A percentile compares a stretch with the other conserved stretches of the same genome.
These are phyloP conservation scores for Entrophospora sp. DNA, from an alignment of 192 early-diverging fungal species.

Conservation along the genomic window DNA sequence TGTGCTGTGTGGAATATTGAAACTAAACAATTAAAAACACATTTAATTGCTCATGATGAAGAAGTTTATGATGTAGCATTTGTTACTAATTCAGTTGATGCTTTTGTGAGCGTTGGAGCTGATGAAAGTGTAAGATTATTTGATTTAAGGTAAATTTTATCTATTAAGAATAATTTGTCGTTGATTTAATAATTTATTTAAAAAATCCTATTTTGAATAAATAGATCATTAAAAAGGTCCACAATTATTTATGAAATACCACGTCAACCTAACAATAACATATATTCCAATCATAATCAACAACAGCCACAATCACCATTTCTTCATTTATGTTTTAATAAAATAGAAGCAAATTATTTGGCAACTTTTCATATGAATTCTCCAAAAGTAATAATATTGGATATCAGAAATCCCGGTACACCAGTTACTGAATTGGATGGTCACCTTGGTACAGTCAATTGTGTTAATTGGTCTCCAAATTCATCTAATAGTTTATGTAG, in stretches of 20 bases:
- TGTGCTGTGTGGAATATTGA: slow-evolving; percentile 98
- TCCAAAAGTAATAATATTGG: slow-evolving; percentile 72
- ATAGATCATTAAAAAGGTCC: slow-evolving; percentile 85
- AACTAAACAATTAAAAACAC: slow-evolving; percentile 92
- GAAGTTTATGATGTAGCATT: slow-evolving; percentile 99
- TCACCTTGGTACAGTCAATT: slow-evolving; percentile 72
- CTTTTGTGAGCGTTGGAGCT: slow-evolving; percentile 96
- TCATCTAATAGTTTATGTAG: slow-evolving; percentile 73
- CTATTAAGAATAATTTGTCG: too few species aligned
- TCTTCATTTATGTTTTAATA: slow-evolving; percentile 82
- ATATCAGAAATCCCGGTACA: slow-evolving; percentile 85
- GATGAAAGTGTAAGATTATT: slow-evolving; percentile 97
- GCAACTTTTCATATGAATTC: slow-evolving; percentile 88
- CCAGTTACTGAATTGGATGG: slow-evolving; percentile 76
- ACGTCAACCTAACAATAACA: slow-evolving; percentile 17
- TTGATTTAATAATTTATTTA: too few species aligned
- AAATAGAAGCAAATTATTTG: slow-evolving; percentile 84
- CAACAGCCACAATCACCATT: too few species aligned
- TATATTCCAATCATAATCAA: slow-evolving; percentile 29
- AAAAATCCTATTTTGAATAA: neutral
- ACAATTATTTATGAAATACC: slow-evolving; percentile 95
- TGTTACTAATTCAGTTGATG: slow-evolving; percentile 67
- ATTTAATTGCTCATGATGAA: slow-evolving; percentile 97
- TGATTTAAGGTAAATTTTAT: slow-evolving; percentile 89
- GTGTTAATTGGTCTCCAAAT: slow-evolving; percentile 83